phyloP scores from a whole-genome alignment of 2,329 filamentous ascomycete species.

The Fusarium newnesense region DNA sequence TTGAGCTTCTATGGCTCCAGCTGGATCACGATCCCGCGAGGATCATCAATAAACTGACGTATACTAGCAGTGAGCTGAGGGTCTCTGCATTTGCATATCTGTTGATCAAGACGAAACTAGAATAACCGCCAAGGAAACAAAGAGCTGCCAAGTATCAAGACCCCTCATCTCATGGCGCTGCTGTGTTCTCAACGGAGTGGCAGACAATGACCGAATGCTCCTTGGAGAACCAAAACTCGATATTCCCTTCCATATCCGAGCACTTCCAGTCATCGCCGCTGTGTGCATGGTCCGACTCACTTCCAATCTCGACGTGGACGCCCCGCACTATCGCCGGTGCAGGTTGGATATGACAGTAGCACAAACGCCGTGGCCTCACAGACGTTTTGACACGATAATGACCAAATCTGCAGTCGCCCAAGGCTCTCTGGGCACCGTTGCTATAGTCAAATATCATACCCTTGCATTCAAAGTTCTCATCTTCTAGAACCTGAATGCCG shows the following conservation, averaged over 20 bases:
- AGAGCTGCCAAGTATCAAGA: neutral
- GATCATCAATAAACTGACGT: neutral
- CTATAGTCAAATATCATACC: constrained; percentile 4
- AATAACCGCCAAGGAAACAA: neutral
- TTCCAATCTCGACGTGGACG: neutral
- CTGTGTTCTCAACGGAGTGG: neutral
- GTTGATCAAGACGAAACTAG: neutral
- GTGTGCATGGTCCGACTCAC: neutral
- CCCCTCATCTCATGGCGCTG: neutral
- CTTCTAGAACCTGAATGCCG: neutral
- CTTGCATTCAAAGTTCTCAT: neutral
- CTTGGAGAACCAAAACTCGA: constrained; percentile 21
- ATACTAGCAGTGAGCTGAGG: neutral
- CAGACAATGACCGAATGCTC: neutral
- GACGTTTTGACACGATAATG: neutral
- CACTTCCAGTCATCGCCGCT: constrained; percentile 3
- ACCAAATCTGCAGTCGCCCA: neutral
- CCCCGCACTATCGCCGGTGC: neutral
- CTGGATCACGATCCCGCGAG: neutral
- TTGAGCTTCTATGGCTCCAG: neutral
- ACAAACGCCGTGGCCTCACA: neutral
- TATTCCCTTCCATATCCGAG: neutral
- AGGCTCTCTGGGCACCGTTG: neutral
- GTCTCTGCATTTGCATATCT: neutral
- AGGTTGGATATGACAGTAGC: neutral